Conservation (phyloP, 306 rosid species). For the barrel medic (Medicago truncatula) region MtrunA17r5.0-ANR NC_053047.1:23888501-23889000, state of each 20-base stretch:
- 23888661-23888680: conserved; percentile 30
- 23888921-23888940: too few species aligned
- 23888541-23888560: conserved; percentile 5
- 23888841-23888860: too few species aligned
- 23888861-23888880: too few species aligned
- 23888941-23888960: too few species aligned
- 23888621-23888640: neutral
- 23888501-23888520: neutral
- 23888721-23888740: neutral
- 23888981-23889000: too few species aligned
- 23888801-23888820: neutral
- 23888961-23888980: too few species aligned
- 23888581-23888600: neutral
- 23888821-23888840: neutral
- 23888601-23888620: conserved; percentile 6
- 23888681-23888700: conserved; percentile 15
- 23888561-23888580: neutral
- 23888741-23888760: conserved; percentile 14
- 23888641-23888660: conserved; percentile 27
- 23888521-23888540: neutral
- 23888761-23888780: conserved; percentile 11
- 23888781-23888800: neutral
- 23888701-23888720: neutral
- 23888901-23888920: too few species aligned
- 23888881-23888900: too few species aligned